A percentile compares a stretch with the other conserved stretches of the same genome.
Evolutionary conservation across 805 yeast genomes (phyloP).

Genomic region (Metschnikowia cerradonensis): DNA sequence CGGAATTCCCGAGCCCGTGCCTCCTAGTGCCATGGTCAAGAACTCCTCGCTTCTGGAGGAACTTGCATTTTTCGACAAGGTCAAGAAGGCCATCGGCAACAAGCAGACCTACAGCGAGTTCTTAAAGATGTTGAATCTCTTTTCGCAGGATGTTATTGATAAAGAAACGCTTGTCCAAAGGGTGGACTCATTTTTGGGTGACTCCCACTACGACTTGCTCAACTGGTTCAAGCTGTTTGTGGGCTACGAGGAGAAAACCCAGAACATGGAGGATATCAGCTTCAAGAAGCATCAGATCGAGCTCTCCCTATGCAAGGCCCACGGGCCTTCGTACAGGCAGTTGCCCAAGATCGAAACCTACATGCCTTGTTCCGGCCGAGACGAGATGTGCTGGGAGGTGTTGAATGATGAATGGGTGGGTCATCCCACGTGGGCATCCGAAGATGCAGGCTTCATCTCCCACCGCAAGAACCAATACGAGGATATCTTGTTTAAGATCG

Average conservation of each 20-base stretch:
- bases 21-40: slow-evolving; percentile 39
- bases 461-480: slow-evolving; percentile 98
- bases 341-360: slow-evolving; percentile 90
- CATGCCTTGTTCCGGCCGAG: slow-evolving; percentile 98
- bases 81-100: slow-evolving; percentile 81
- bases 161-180: slow-evolving; percentile 75
- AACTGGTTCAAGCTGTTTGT: slow-evolving; percentile 92
- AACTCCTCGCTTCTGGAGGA: slow-evolving; percentile 73
- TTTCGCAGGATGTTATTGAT: slow-evolving; percentile 87
- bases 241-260: slow-evolving; percentile 81
- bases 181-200: slow-evolving; percentile 81
- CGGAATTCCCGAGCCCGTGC: slow-evolving; percentile 80
- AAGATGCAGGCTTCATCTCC: slow-evolving; percentile 98
- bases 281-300: slow-evolving; percentile 91
- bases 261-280: slow-evolving; percentile 79
- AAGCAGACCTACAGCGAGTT: slow-evolving; percentile 91
- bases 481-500: slow-evolving; percentile 89
- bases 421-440: slow-evolving; percentile 99
- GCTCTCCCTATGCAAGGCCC: slow-evolving; percentile 83
- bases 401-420: slow-evolving; percentile 99
- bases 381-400: slow-evolving; percentile 99
- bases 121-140: slow-evolving; percentile 79
- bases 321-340: slow-evolving; percentile 91
- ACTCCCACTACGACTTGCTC: slow-evolving; percentile 66
- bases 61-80: slow-evolving; percentile 85